Evolutionary conservation across 805 yeast species (phyloP).

Genomic region (Vanderwaltozyma verrucispora): DNA sequence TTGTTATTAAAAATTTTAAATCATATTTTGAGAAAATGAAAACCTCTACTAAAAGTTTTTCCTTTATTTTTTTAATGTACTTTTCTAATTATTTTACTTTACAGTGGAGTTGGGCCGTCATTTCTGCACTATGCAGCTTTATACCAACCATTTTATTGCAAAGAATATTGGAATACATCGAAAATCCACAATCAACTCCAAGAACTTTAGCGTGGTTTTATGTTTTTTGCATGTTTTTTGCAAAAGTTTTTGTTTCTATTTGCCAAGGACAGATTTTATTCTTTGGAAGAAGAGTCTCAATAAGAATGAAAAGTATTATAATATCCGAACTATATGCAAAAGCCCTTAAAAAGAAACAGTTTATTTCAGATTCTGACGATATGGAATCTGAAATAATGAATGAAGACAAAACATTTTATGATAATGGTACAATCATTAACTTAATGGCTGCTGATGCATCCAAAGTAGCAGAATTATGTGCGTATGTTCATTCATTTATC

Average conservation of each 20-base stretch:
- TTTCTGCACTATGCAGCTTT: constrained; percentile 58
- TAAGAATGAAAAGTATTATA: constrained; percentile 79
- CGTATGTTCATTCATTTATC: constrained; percentile 77
- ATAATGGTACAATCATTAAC: constrained; percentile 87
- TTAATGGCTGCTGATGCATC: constrained; percentile 95
- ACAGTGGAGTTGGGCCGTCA: constrained; percentile 64
- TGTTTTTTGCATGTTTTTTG: constrained; percentile 59
- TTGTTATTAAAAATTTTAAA: constrained; percentile 51
- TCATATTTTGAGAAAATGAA: constrained; percentile 10
- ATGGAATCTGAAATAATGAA: constrained; percentile 16
- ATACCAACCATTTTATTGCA: constrained; percentile 74
- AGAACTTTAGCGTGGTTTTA: constrained; percentile 77
- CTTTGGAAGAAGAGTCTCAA: constrained; percentile 85
- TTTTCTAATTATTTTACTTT: constrained; percentile 51
- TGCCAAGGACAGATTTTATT: constrained; percentile 74
- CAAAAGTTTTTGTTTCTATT: constrained; percentile 49
- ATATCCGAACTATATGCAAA: constrained; percentile 89
- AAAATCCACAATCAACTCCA: constrained; percentile 53
- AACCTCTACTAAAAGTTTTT: constrained; percentile 34
- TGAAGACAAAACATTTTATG: constrained; percentile 34
- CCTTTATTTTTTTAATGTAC: constrained; percentile 50
- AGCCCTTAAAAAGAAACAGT: constrained; percentile 77
- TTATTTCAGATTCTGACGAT: too few species aligned
- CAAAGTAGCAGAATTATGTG: constrained; percentile 89
- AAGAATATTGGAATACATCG: constrained; percentile 73